Conservation (phyloP, 495 filamentous ascomycete species). For the Hypoxylon rickii region DNA sequence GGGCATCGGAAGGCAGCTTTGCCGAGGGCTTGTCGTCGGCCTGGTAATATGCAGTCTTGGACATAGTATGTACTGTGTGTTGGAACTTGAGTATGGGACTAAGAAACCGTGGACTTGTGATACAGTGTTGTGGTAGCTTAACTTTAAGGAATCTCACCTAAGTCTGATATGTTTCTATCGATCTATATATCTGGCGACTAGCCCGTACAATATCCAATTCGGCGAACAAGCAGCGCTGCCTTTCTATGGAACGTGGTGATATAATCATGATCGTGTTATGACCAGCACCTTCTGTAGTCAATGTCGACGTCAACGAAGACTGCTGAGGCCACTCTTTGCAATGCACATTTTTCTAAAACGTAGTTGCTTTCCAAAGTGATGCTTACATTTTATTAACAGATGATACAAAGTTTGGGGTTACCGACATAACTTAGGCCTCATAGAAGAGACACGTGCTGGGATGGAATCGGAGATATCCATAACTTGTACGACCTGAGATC, state of each 20-base stretch:
- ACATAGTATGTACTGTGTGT: conserved; percentile 25
- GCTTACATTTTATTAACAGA: not conserved
- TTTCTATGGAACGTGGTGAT: conserved; percentile 5
- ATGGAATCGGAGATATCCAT: no score
- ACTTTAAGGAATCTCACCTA: no score
- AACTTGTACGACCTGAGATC: no score
- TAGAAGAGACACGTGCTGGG: no score
- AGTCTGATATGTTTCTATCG: no score
- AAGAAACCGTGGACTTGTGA: not conserved
- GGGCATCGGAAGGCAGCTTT: conserved; percentile 19
- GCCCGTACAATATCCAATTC: no score
- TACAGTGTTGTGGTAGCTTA: not conserved
- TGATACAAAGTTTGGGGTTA: not conserved
- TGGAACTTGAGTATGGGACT: not conserved
- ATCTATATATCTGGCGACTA: no score
- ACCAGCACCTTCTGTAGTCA: not conserved
- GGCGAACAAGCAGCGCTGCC: not conserved
- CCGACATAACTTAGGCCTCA: no score
- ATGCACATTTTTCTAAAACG: not conserved
- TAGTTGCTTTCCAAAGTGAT: not conserved
- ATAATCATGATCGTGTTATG: conserved; percentile 8
- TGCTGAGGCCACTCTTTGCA: not conserved
- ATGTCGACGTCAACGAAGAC: not conserved
- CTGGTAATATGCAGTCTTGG: conserved; percentile 29
- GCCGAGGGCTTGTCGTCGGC: conserved; percentile 30